Evolutionary conservation across 148 eudicot species (phyloP).

Genomic region (Camellia lanceoleosa): DNA sequence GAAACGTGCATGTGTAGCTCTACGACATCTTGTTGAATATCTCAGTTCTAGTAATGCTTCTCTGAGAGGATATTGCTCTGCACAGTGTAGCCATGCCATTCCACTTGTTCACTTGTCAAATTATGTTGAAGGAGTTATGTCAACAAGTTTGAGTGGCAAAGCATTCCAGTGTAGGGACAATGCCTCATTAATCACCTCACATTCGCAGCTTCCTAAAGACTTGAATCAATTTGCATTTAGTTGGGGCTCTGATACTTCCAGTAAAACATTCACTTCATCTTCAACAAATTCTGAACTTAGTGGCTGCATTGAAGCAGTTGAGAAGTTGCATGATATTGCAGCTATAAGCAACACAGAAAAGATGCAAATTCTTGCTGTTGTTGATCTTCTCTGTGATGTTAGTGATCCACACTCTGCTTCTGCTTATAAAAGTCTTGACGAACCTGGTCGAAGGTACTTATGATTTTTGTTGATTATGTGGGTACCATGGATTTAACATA

Average conservation of each 20-base stretch:
- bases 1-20: slow-evolving; percentile 75
- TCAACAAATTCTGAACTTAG: slow-evolving; percentile 41
- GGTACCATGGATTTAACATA: neutral
- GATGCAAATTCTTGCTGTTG: slow-evolving; percentile 57
- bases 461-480: slow-evolving; percentile 2
- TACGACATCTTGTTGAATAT: slow-evolving; percentile 56
- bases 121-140: slow-evolving; percentile 66
- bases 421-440: slow-evolving; percentile 84
- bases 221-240: slow-evolving; percentile 25
- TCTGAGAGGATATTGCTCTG: slow-evolving; percentile 21
- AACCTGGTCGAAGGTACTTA: slow-evolving; percentile 86
- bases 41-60: slow-evolving; percentile 33
- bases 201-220: slow-evolving; percentile 40
- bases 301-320: slow-evolving; percentile 47
- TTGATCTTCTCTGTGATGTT: slow-evolving; percentile 77
- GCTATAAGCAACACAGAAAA: slow-evolving; percentile 52
- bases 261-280: slow-evolving; percentile 32
- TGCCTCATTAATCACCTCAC: slow-evolving; percentile 27
- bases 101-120: slow-evolving; percentile 56
- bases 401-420: slow-evolving; percentile 55
- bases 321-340: slow-evolving; percentile 43
- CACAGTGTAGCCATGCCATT: slow-evolving; percentile 26
- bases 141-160: slow-evolving; percentile 32
- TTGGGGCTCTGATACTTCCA: slow-evolving; percentile 34
- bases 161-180: slow-evolving; percentile 51